These are phyloP conservation scores for Neurospora hispaniola DNA, from an alignment of 495 filamentous ascomycete genomes.

Conservation along the genomic window DNA sequence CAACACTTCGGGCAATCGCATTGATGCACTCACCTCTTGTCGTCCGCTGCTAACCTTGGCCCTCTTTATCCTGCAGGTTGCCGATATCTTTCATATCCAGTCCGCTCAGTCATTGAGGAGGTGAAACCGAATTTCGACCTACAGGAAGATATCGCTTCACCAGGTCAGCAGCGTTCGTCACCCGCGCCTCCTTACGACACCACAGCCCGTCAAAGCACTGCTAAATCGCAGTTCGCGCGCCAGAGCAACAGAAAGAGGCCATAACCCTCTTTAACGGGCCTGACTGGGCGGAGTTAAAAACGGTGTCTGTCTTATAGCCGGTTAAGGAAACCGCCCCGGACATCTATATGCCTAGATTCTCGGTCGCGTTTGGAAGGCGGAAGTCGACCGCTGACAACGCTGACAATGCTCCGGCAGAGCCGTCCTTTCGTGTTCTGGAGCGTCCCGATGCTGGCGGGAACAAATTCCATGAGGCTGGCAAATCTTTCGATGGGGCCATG, in stretches of 20 bases:
- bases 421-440: constrained; percentile 41
- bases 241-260: neutral
- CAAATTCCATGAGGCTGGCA: constrained; percentile 10
- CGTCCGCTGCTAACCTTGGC: neutral
- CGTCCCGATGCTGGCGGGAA: constrained; percentile 24
- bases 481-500: constrained; percentile 32
- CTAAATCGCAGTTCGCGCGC: neutral
- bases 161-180: neutral
- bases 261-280: neutral
- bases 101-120: neutral
- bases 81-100: neutral
- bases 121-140: neutral
- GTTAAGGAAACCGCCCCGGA: constrained; percentile 17
- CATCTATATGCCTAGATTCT: constrained; percentile 43
- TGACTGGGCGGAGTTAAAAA: constrained; percentile 3
- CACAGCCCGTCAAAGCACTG: neutral
- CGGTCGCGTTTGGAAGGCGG: constrained; percentile 39
- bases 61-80: neutral
- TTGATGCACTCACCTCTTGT: constrained; percentile 1
- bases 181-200: neutral
- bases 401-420: constrained; percentile 33
- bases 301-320: constrained; percentile 8
- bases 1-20: constrained; percentile 4
- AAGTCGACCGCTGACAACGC: constrained; percentile 40
- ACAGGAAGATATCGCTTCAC: neutral